These are phyloP conservation scores for Blastobotrys raffinosifermentans DNA, from an alignment of 1,139 yeast genomes.

Conservation along the genomic window DNA sequence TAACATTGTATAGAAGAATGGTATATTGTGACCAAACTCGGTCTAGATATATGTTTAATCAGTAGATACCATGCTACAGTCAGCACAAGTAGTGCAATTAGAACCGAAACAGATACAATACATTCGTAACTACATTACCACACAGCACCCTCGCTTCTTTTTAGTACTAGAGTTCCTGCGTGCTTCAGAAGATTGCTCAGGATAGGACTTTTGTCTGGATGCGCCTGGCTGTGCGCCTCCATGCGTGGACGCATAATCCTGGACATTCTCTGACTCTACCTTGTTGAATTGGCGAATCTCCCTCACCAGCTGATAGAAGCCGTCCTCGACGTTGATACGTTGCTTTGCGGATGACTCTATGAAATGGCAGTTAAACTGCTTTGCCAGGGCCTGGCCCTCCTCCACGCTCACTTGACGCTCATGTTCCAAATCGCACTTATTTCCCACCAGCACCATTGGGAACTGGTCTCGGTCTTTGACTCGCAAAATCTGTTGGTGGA, in stretches of 20 bases:
- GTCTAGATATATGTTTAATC: no score
- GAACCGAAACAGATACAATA: no score
- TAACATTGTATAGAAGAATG: no score
- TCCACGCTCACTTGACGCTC: conserved; percentile 59
- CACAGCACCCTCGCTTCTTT: not conserved
- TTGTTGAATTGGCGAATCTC: conserved; percentile 45
- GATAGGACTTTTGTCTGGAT: not conserved
- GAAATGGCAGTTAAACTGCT: conserved; percentile 66
- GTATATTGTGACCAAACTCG: no score
- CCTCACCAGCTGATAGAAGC: conserved; percentile 72
- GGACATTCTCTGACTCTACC: no score
- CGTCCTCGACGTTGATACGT: conserved; percentile 88
- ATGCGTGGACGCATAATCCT: no score
- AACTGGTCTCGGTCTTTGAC: conserved; percentile 56
- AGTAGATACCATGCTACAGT: no score
- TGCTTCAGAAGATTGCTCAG: no score
- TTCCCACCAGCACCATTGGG: conserved; percentile 37
- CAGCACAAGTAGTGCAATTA: no score
- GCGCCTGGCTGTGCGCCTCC: no score
- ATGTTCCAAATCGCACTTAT: conserved; percentile 24
- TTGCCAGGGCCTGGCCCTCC: conserved; percentile 73
- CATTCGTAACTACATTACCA: not conserved
- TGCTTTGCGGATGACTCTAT: conserved; percentile 93
- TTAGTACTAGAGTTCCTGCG: no score
- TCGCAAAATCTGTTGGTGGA: conserved; percentile 82